Evolutionary conservation across 78 protist species (phyloP), one percentile per base, ranked within the genome.

Genomic region (Cavenderia fasciculata): DNA sequence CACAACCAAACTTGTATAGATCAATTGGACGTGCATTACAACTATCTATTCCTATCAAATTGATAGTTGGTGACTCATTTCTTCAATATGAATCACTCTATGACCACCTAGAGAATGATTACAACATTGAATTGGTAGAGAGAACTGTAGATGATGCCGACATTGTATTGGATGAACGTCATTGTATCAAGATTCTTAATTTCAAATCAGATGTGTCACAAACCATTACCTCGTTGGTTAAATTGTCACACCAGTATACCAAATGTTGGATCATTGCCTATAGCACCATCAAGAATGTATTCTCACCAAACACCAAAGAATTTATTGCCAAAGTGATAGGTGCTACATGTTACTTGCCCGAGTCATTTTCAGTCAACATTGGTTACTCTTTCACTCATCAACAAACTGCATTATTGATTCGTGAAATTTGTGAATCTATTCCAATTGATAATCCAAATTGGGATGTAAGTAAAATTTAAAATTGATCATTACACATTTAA

Each of bases 391-490:
- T 56, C 21, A 43, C 90, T 11, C 10, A 52, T n/a, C 51, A 43
- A 54, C 52, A 82, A 33, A 27, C 90, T 10, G 40, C 77, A 21
- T 27, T 16, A 19, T 4, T 69, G 16, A 68, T 82, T 31, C 47
- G 90, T 57, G 49, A 59, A 38, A 56, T 82, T 21, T 82, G 78
- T 54, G 90, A 82, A 44, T 16, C 33, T 33, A 56, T 82, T 43
- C 56, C 90, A 56, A 68, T 10, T 1, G 59, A 34, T 19, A 68
- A 56, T 21, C 6, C 29, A 21, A 34, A 21, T 57, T 82, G 74
- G 59, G 4, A 8, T 41, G 44, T 31, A 19, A 52, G 34, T 41
- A 23, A 23, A 51, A 51, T 29, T 51, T 7, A 11, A 10, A 51
- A 6, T 23, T 3, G 27, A 71, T 11, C 14, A 51, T 14, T 47